Percentiles rank a stretch among this genome's conserved stretches.
These are phyloP conservation scores for Puccinellia tenuiflora DNA, from an alignment of 176 grass and related monocot genomes.

Conservation along the genomic window DNA sequence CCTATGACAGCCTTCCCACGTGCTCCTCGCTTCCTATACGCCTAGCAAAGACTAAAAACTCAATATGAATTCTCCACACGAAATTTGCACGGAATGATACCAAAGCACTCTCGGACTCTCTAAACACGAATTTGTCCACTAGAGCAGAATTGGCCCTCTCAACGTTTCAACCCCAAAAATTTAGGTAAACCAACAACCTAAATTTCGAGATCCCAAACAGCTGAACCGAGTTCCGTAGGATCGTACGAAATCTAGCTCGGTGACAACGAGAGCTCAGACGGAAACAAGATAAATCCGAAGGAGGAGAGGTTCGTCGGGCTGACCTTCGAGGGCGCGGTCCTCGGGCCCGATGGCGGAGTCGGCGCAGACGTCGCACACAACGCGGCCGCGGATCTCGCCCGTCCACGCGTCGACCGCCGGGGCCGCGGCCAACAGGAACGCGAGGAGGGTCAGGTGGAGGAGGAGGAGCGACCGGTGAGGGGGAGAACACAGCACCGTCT, in stretches of 20 bases:
- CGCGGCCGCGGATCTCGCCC: slow-evolving; percentile 80
- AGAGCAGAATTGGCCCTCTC: neutral
- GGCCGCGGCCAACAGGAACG: slow-evolving; percentile 3
- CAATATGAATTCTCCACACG: neutral
- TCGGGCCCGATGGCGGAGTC: slow-evolving; percentile 81
- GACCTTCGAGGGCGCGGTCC: slow-evolving; percentile 85
- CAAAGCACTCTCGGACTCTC: neutral
- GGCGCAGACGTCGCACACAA: slow-evolving; percentile 87
- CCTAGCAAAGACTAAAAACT: neutral
- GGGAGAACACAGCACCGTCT: neutral
- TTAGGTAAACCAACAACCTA: neutral
- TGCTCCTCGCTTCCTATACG: neutral
- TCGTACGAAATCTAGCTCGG: neutral
- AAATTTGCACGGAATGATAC: neutral
- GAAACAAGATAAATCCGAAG: neutral
- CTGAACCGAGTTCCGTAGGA: neutral
- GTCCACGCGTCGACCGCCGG: slow-evolving; percentile 63
- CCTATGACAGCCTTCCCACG: neutral
- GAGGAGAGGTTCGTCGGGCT: neutral
- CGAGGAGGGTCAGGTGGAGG: slow-evolving; percentile 4
- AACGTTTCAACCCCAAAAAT: neutral
- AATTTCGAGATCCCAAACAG: neutral
- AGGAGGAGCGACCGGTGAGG: neutral
- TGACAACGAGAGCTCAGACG: neutral
- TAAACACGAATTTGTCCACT: neutral